A percentile compares a stretch with the other conserved stretches of the same genome.
Evolutionary conservation across 116 monocot species (phyloP).

Genomic region (Iris pallida): DNA sequence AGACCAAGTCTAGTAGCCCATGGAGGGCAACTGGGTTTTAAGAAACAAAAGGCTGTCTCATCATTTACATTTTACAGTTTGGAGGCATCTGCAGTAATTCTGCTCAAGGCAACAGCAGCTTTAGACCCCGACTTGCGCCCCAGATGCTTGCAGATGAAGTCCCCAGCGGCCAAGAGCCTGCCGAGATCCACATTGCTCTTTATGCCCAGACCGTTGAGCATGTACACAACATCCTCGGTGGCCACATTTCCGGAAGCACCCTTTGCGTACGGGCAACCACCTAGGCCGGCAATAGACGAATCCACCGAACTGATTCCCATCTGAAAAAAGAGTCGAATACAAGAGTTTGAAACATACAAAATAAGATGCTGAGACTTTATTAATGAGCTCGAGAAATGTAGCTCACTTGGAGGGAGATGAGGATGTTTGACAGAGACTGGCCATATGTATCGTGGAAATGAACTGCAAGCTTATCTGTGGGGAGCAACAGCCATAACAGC

Average conservation of each 20-base stretch:
- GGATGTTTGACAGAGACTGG: conserved; percentile 77
- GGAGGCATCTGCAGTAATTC: conserved; percentile 34
- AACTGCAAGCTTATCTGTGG: conserved; percentile 72
- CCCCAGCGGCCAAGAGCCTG: conserved; percentile 71
- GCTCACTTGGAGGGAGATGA: conserved; percentile 75
- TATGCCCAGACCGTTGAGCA: conserved; percentile 80
- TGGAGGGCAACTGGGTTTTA: no score
- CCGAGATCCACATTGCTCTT: conserved; percentile 65
- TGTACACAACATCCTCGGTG: conserved; percentile 85
- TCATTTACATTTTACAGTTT: conserved; percentile 26
- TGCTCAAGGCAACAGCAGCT: conserved; percentile 58
- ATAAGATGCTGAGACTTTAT: background rate
- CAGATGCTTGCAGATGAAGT: conserved; percentile 80
- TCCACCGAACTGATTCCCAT: conserved; percentile 72
- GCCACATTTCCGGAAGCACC: conserved; percentile 89
- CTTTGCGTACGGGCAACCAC: conserved; percentile 88
- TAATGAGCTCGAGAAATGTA: background rate
- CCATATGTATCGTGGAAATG: conserved; percentile 96
- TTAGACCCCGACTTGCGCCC: conserved; percentile 72
- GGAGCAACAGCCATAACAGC: conserved; percentile 66
- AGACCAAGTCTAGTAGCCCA: no score
- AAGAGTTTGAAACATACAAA: background rate
- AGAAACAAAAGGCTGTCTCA: no score
- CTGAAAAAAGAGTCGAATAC: conserved; percentile 20
- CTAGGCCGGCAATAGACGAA: conserved; percentile 74